Evolutionary conservation across 2,329 filamentous ascomycete genomes (phyloP), one percentile per base, ranked within the genome.

Genomic region (Beauveria brongniartii): DNA sequence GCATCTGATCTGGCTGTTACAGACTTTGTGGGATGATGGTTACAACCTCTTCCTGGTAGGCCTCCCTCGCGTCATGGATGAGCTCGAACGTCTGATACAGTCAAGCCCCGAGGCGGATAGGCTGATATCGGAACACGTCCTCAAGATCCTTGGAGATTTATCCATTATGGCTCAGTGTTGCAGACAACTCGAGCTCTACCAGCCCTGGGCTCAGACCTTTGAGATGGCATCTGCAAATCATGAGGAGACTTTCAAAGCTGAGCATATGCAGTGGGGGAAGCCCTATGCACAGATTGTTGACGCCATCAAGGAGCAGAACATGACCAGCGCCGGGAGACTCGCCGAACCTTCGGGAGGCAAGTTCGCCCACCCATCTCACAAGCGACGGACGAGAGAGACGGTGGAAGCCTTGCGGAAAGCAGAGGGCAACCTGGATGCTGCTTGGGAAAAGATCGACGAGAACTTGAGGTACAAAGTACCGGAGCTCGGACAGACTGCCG

Each of bases 201-300:
- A 78, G 51, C 80, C 80, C 0, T 82, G 80, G 79, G 76, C 78
- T 3, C 69, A 67, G 37, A 70, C 64, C 0, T 80, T 78, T 51
- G 73, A 77, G 7, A 12, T 55, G 9, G 64, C 66, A 2, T 54
- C 70, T n/a, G 63, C 64, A 1, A 63, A 73, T 0, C 61, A 61
- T 20, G 30, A 67, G 2, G n/a, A 34, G 6, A 20, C 9, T 7
- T 28, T 46, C 3, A n/a, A 46, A 47, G 4, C 64, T 67, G 0
- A 63, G 52, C 0, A 67, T 77, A 26, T 64, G 71, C 41, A 61
- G 24, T 43, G 24, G 37, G 34, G 24, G 5, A 28, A 55, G 26
- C 26, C 52, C 2, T 66, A 64, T 65, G 40, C 24, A 14, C 1
- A 62, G 34, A 46, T 71, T 7, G 3, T 64, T 20, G 20, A 37